Evolutionary conservation across 1,284 basidiomycete genomes (phyloP), one percentile per base, ranked within the genome.

Genomic region (Fomitopsis betulina): DNA sequence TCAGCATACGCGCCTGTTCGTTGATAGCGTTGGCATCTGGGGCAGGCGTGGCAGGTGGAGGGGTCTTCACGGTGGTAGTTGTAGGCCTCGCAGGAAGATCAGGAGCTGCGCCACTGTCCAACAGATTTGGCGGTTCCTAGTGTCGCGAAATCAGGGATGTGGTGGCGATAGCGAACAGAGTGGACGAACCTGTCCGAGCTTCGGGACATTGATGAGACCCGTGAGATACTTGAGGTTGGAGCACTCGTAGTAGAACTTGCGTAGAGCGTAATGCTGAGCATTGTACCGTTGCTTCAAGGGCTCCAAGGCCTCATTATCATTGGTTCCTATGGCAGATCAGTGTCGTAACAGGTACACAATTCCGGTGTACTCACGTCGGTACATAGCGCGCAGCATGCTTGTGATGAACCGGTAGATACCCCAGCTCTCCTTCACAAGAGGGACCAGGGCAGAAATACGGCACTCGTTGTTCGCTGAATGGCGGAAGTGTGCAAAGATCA

Each of bases 361-460:
- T 37, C 27, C 10, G 54, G 42, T 39, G 38, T 15, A 77, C 84
- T 70, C 69, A 95, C 95, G 80, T 75, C 96, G 80, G 71, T 96
- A 92, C 90, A 98, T 93, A 1, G 95, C 95, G 47, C 95, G 82
- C 70, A 98, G 78, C 95, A 98, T 98, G 75, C 92, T 94, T 3
- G 95, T 98, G 71, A 97, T 95, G 74, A 98, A 98, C 57, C 93
- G 84, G 75, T 98, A 98, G 62, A 98, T 98, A 42, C 95, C 95
- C 85, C 95, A 98, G 65, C 91, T 94, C 75, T 98, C 95, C 76
- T 98, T 97, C 58, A 98, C 95, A 17, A 96, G 82, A 27, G 95
- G 95, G 0, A 98, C 95, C 45, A 98, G 78, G 1, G 95, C 82
- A 40, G 94, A 94, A 60, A 98, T 98, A 37, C 94, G 89, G 73